Evolutionary conservation across 805 yeast genomes (phyloP), one percentile per base, ranked within the genome.

Genomic region (Kodamaea jinghongensis): DNA sequence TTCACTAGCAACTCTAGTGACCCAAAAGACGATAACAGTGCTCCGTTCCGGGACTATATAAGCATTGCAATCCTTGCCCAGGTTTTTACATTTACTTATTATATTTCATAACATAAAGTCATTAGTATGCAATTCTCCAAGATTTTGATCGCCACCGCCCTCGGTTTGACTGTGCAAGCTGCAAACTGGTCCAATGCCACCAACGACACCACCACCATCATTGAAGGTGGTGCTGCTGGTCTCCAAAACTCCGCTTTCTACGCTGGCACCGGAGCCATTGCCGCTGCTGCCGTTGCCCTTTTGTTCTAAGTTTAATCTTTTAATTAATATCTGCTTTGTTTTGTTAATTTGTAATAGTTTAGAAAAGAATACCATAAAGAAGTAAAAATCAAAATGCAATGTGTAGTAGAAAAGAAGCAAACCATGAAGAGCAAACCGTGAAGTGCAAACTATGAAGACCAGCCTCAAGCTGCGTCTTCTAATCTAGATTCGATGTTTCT

Each of bases 151-250:
- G 43, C 41, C 34, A 48, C 52, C 17, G 46, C 51, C 17, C 43
- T 45, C 31, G 56, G 49, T 35, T 47, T 51, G 34, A 49, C 51
- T 30, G 56, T 50, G 17, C 55, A 48, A 22, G 56, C 55, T 37
- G 56, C 54, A 17, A 51, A 51, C 45, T 41, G 45, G 37, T 41
- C 52, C 32, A 40, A 48, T 40, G 41, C 31, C 15, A 22, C 38
- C 25, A 22, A 23, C 38, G n/a, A 17, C n/a, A 9, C 49, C 25
- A 38, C 46, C 22, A 25, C 43, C 32, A 33, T 45, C 26, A 22
- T 49, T 15, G 33, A 41, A 25, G 43, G 37, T 22, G 47, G 44
- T 26, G 54, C 52, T 30, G 48, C 47, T 16, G 51, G 44, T 31
- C 34, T 41, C 23, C 51, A 34, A n/a, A 23, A 28, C 29, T 32